A percentile compares a stretch with the other conserved stretches of the same genome.
Conservation (phyloP, 106 monocot species). For the Dendrobium nobile region DNA sequence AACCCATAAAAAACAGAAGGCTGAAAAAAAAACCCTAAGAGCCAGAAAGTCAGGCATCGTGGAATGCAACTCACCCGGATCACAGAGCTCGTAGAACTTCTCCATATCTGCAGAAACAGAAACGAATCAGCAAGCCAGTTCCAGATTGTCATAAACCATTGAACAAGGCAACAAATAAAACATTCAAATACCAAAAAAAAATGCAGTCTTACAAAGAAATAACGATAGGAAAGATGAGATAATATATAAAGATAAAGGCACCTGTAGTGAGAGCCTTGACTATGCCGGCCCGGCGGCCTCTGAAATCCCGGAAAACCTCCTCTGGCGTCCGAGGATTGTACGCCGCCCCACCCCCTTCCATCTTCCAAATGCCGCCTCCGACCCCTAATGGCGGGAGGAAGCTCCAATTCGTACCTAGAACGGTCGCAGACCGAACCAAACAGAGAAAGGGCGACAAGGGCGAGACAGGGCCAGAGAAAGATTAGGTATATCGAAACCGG, state of each 20-base stretch:
- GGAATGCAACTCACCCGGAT: slow-evolving; percentile 1
- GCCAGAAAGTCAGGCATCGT: neutral
- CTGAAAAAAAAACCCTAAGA: neutral
- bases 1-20: neutral
- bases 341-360: slow-evolving; percentile 11
- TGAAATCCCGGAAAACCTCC: slow-evolving; percentile 13
- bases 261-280: slow-evolving; percentile 12
- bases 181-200: neutral
- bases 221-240: neutral
- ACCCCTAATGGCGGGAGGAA: slow-evolving; percentile 5
- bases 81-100: slow-evolving; percentile 11
- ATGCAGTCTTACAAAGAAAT: neutral
- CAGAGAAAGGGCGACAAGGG: neutral
- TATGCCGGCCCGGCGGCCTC: slow-evolving; percentile 10
- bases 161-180: neutral
- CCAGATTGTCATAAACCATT: neutral
- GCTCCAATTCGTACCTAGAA: neutral
- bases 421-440: neutral
- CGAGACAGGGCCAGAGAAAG: neutral
- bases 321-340: slow-evolving; percentile 14
- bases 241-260: neutral
- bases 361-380: slow-evolving; percentile 23
- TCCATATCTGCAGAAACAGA: neutral
- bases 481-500: neutral
- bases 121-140: neutral